These are phyloP conservation scores for Phlegmacium glaucopus DNA, from an alignment of 768 basidiomycete species.

Conservation along the genomic window DNA sequence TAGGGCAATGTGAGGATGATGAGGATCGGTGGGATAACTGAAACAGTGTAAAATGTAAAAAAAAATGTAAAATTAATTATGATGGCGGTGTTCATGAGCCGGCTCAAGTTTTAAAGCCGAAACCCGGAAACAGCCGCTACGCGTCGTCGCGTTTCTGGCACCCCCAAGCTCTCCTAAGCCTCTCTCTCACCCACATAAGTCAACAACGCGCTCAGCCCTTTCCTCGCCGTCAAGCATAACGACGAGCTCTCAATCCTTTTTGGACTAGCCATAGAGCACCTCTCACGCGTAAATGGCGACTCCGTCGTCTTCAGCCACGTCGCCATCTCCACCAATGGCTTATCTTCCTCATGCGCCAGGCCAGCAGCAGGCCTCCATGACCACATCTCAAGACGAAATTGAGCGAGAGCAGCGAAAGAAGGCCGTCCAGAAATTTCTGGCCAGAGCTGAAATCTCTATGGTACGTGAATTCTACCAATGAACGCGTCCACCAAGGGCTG, in stretches of 20 bases:
- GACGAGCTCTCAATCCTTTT: conserved; percentile 32
- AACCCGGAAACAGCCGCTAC: conserved; percentile 49
- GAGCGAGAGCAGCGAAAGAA: conserved; percentile 63
- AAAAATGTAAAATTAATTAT: not conserved
- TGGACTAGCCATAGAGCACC: conserved; percentile 28
- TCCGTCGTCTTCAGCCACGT: conserved; percentile 78
- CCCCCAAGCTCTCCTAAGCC: conserved; percentile 27
- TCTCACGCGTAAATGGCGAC: conserved; percentile 64
- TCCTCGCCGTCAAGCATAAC: conserved; percentile 31
- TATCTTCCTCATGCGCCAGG: conserved; percentile 49
- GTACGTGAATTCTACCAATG: conserved; percentile 46
- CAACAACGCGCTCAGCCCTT: conserved; percentile 24
- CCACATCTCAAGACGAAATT: conserved; percentile 34
- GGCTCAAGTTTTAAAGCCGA: conserved; percentile 34
- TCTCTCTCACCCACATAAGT: conserved; percentile 29
- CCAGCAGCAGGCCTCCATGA: conserved; percentile 32
- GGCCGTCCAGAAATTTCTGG: conserved; percentile 73
- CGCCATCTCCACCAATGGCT: conserved; percentile 72
- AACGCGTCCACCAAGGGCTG: conserved; percentile 46
- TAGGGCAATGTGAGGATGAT: no score
- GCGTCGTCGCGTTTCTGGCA: conserved; percentile 50
- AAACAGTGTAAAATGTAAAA: conserved; percentile 7
- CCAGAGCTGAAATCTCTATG: conserved; percentile 76
- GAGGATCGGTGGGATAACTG: not conserved
- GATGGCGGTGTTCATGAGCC: conserved; percentile 16